These are phyloP conservation scores for Podospora sp. DNA, from an alignment of 495 filamentous ascomycete genomes.

Conservation along the genomic window DNA sequence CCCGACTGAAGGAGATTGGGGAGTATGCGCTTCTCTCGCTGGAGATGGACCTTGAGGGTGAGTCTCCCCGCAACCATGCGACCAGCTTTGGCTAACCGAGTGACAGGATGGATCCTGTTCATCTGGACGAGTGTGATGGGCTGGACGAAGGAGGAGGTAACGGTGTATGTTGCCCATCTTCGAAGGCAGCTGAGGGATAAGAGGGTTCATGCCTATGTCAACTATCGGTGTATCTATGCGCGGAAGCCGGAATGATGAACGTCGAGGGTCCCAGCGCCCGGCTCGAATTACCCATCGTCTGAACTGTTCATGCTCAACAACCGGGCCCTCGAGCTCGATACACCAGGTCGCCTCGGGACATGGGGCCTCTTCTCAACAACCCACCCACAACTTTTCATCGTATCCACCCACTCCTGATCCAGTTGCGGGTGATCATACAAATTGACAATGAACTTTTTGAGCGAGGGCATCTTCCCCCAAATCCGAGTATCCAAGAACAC, in stretches of 20 bases:
- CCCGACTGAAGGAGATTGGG: slow-evolving; percentile 13
- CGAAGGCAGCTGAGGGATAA: slow-evolving; percentile 11
- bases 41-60: slow-evolving; percentile 13
- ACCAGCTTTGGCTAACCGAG: neutral
- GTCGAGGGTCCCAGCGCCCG: no score
- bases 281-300: no score
- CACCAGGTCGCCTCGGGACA: no score
- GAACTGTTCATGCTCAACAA: no score
- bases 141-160: slow-evolving; percentile 13
- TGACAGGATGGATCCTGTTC: slow-evolving; percentile 16
- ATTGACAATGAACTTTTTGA: no score
- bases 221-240: slow-evolving; percentile 2
- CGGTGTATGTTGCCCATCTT: slow-evolving; percentile 7
- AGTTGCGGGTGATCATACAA: no score
- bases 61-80: neutral
- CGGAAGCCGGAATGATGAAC: neutral
- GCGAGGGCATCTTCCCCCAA: no score
- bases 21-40: slow-evolving; percentile 7
- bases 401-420: no score
- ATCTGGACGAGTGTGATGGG: slow-evolving; percentile 16
- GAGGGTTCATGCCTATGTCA: slow-evolving; percentile 13
- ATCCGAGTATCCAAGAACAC: no score
- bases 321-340: no score
- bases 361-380: no score
- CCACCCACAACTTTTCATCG: no score